These are phyloP conservation scores for Boeremia lycopersici DNA, from an alignment of 2,329 filamentous ascomycete species.

Conservation along the genomic window DNA sequence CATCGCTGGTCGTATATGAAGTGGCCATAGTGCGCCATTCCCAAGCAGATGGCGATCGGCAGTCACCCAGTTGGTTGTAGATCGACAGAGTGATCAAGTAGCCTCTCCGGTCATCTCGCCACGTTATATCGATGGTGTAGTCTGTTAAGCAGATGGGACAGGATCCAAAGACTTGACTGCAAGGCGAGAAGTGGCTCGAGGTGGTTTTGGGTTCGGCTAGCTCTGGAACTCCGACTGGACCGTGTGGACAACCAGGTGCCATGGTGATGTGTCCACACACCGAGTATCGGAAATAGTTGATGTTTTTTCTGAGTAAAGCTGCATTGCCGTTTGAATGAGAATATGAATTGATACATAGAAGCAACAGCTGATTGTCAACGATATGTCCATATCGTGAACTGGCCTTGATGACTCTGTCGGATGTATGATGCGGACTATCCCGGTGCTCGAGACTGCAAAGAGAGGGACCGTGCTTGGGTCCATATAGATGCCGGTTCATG, in stretches of 20 bases:
- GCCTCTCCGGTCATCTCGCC: constrained; percentile 19
- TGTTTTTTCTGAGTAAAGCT: constrained; percentile 13
- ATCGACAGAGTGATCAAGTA: constrained; percentile 17
- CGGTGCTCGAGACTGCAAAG: constrained; percentile 13
- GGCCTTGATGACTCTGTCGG: constrained; percentile 1
- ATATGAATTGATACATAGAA: constrained; percentile 18
- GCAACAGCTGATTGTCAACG: constrained; percentile 23
- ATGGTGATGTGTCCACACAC: background rate
- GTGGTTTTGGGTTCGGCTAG: constrained; percentile 15
- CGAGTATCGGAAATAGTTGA: background rate
- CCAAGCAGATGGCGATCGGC: constrained; percentile 25
- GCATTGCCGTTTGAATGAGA: constrained; percentile 17
- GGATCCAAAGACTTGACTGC: constrained; percentile 21
- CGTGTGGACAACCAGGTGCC: background rate
- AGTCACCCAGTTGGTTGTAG: constrained; percentile 25
- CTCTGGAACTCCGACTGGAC: constrained; percentile 18
- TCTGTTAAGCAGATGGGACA: constrained; percentile 26
- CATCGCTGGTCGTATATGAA: background rate
- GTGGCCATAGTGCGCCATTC: constrained; percentile 17
- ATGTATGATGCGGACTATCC: no score
- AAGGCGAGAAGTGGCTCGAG: constrained; percentile 14
- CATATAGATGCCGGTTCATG: constrained; percentile 30
- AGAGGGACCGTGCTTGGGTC: constrained; percentile 20
- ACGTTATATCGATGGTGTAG: constrained; percentile 24
- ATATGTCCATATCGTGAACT: constrained; percentile 21